Evolutionary conservation across 2,329 filamentous ascomycete species (phyloP), one percentile per base, ranked within the genome.

Genomic region (Cladophialophora yegresii): DNA sequence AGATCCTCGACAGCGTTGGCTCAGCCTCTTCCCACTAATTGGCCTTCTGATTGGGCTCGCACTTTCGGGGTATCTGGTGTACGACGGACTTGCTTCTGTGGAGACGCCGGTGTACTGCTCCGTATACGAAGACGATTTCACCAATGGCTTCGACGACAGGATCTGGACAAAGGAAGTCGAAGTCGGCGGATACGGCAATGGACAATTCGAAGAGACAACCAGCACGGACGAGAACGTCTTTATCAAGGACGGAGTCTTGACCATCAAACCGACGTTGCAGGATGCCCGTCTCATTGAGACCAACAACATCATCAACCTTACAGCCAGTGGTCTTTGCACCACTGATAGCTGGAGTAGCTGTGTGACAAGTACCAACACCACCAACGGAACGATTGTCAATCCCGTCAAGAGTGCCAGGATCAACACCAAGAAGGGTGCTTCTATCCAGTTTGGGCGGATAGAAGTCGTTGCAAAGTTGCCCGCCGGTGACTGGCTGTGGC

Each of bases 401-500:
- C 91, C 91, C 0, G 86, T 89, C 67, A 88, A 86, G 71, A 93
- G 91, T 0, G 91, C 86, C 6, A 89, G 91, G 66, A 86, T 96
- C 78, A 89, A 88, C 78, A 93, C 89, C 62, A 89, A 85, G 73
- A 84, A 84, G 50, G 85, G 88, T 16, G 86, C 86, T 6, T 83
- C 79, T 16, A 90, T 96, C 80, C 91, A 87, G 77, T 96, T 90
- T 74, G 91, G 91, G 54, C 89, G 90, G 50, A 84, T 96, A 58
- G 90, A 96, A 74, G 90, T 96, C 4, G 87, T 84, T 1, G 91
- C 91, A 28, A 88, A 88, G 77, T 79, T 95, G 30, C 90, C 91
- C 4, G 76, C 81, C 54, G 91, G 91, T 60, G 91, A 95, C 78
- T 95, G 91, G 91, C 83, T 96, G 10, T 95, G 91, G 91, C 91